phyloP scores from a whole-genome alignment of 805 yeast genomes.

The Yamadazyma ubonensis region DNA sequence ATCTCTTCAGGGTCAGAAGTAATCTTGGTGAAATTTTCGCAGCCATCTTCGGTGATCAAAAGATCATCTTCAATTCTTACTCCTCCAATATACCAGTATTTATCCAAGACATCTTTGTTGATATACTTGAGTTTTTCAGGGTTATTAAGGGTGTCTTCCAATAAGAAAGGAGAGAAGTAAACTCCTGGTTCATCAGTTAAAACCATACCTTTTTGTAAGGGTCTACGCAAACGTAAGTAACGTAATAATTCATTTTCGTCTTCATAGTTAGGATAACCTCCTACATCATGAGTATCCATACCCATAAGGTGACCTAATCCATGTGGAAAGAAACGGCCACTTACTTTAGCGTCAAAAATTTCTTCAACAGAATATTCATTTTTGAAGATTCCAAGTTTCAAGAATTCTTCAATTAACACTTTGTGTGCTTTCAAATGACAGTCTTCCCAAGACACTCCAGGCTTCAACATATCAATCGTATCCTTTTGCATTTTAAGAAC shows the following conservation, averaged over 20 bases:
- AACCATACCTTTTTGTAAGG: slow-evolving; percentile 72
- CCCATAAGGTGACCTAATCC: slow-evolving; percentile 95
- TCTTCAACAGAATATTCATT: slow-evolving; percentile 55
- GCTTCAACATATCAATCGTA: slow-evolving; percentile 70
- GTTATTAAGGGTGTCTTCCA: slow-evolving; percentile 57
- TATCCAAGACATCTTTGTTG: slow-evolving; percentile 62
- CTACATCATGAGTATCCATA: slow-evolving; percentile 95
- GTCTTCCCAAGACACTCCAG: slow-evolving; percentile 85
- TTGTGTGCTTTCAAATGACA: slow-evolving; percentile 78
- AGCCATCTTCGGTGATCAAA: slow-evolving; percentile 71
- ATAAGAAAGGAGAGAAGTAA: slow-evolving; percentile 81
- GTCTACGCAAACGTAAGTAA: slow-evolving; percentile 79
- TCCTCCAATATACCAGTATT: slow-evolving; percentile 91
- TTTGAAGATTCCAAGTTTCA: slow-evolving; percentile 74
- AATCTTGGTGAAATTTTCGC: slow-evolving; percentile 75
- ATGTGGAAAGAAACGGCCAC: slow-evolving; percentile 88
- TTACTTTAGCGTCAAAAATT: slow-evolving; percentile 64
- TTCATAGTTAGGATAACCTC: slow-evolving; percentile 80
- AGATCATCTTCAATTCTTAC: slow-evolving; percentile 95
- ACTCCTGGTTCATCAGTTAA: slow-evolving; percentile 95
- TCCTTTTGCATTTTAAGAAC: slow-evolving; percentile 80
- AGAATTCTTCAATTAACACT: slow-evolving; percentile 67
- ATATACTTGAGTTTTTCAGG: slow-evolving; percentile 56
- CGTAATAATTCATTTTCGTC: slow-evolving; percentile 76
- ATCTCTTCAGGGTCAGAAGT: slow-evolving; percentile 87